Conservation (phyloP, 2,329 filamentous ascomycete genomes). For the Fusarium sulawesiense region DNA sequence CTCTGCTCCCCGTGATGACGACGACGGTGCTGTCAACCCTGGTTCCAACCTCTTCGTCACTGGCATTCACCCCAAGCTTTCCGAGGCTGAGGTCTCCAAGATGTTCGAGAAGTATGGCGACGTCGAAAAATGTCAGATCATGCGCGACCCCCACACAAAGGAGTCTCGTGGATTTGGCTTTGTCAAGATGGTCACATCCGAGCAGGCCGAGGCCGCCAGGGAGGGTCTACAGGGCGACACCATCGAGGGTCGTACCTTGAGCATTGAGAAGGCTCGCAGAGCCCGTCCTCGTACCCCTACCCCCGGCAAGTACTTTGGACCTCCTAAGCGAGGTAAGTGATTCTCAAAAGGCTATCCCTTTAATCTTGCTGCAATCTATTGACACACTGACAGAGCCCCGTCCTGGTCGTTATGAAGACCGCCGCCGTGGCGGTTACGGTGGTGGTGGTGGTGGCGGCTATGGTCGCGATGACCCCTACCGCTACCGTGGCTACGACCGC, state of each 20-base stretch:
- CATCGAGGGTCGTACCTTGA: conserved; percentile 93
- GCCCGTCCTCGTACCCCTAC: conserved; percentile 95
- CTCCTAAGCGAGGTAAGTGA: conserved; percentile 91
- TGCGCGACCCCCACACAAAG: conserved; percentile 98
- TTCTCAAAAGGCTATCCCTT: neutral
- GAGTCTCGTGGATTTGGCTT: conserved; percentile 99
- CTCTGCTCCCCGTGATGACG: conserved; percentile 66
- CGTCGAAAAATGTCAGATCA: conserved; percentile 99
- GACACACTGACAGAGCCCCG: conserved; percentile 51
- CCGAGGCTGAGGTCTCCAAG: conserved; percentile 89
- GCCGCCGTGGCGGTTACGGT: conserved; percentile 70
- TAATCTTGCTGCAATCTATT: conserved; percentile 12
- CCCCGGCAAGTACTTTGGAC: conserved; percentile 98
- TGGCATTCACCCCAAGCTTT: conserved; percentile 92
- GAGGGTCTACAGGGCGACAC: conserved; percentile 95
- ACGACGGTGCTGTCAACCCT: conserved; percentile 87
- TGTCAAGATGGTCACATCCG: conserved; percentile 97
- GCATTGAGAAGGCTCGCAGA: conserved; percentile 98
- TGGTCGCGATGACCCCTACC: conserved; percentile 68
- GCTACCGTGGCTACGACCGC: conserved; percentile 61
- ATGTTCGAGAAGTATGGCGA: conserved; percentile 99
- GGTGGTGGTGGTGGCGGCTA: conserved; percentile 56
- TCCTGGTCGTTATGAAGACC: conserved; percentile 65
- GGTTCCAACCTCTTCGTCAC: conserved; percentile 99
- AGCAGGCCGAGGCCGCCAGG: conserved; percentile 96